These are phyloP conservation scores for Saitozyma sp. DNA, from an alignment of 768 basidiomycete genomes.

Conservation along the genomic window DNA sequence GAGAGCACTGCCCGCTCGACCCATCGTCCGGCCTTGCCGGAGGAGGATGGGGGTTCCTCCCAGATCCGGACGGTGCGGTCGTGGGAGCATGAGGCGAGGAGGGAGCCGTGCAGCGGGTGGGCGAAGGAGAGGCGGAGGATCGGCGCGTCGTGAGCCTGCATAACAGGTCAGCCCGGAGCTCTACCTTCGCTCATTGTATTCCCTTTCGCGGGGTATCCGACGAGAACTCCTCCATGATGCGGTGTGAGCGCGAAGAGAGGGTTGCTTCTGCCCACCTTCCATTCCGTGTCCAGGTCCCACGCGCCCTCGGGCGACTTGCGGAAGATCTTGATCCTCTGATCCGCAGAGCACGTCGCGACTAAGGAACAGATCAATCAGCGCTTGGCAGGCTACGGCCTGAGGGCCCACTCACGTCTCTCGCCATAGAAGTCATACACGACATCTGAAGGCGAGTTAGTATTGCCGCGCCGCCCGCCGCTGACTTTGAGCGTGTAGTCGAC, in stretches of 20 bases:
- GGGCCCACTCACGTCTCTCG: slow-evolving; percentile 45
- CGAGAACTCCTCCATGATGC: background rate
- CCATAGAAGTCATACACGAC: slow-evolving; percentile 90
- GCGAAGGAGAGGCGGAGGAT: slow-evolving; percentile 83
- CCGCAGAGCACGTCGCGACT: slow-evolving; percentile 51
- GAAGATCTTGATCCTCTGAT: slow-evolving; percentile 74
- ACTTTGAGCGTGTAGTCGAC: background rate
- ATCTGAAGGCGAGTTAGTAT: slow-evolving; percentile 54
- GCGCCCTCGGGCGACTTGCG: slow-evolving; percentile 68
- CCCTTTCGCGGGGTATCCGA: background rate
- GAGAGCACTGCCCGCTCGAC: slow-evolving; percentile 61
- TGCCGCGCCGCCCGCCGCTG: too few species aligned
- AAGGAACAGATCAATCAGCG: background rate
- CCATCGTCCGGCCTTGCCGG: slow-evolving; percentile 35
- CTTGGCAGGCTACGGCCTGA: background rate
- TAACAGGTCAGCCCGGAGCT: slow-evolving; percentile 2
- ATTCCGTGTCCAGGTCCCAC: slow-evolving; percentile 82
- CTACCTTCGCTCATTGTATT: too few species aligned
- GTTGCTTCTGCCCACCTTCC: slow-evolving; percentile 65
- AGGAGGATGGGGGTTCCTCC: slow-evolving; percentile 60
- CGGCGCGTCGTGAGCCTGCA: slow-evolving; percentile 89
- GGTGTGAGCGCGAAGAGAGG: slow-evolving; percentile 2
- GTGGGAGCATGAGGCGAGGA: slow-evolving; percentile 83
- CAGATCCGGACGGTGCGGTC: slow-evolving; percentile 91
- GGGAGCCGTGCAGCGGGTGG: slow-evolving; percentile 85